A percentile compares a stretch with the other conserved stretches of the same genome.
Evolutionary conservation across 345 rosid species (phyloP).

Genomic region (Moringa oleifera): DNA sequence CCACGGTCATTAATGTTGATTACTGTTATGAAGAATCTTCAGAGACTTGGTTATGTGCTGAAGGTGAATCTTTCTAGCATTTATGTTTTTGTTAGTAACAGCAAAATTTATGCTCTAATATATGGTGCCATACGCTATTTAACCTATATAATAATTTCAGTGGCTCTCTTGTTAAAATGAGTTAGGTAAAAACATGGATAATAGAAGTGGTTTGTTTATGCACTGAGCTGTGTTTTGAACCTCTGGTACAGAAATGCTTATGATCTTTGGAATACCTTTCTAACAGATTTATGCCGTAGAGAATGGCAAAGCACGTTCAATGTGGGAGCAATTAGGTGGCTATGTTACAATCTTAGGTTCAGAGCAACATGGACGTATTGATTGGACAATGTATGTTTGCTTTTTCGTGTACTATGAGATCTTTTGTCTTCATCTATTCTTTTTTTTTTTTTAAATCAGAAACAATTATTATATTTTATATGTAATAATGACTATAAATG

Average conservation of each 20-base stretch:
- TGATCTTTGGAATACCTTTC: constrained; percentile 22
- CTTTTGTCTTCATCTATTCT: neutral
- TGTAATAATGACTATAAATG: too few species aligned
- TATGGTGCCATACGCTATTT: neutral
- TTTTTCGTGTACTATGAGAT: constrained; percentile 3
- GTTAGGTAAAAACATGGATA: neutral
- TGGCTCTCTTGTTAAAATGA: constrained; percentile 1
- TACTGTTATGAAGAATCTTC: constrained; percentile 74
- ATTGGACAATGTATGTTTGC: constrained; percentile 80
- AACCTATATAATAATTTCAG: neutral
- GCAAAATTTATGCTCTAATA: neutral
- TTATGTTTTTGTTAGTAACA: constrained; percentile 2
- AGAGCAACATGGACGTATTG: constrained; percentile 47
- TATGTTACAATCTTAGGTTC: constrained; percentile 44
- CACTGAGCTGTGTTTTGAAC: neutral
- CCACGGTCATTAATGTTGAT: constrained; percentile 67
- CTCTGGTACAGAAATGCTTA: constrained; percentile 28
- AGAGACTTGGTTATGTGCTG: constrained; percentile 69
- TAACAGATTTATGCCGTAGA: constrained; percentile 66
- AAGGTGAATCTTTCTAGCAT: constrained; percentile 46
- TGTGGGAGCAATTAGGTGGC: constrained; percentile 64
- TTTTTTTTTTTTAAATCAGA: too few species aligned
- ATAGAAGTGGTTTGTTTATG: neutral
- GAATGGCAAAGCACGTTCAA: constrained; percentile 46
- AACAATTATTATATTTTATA: too few species aligned